phyloP scores from a whole-genome alignment of 2,329 filamentous ascomycete genomes.

The Esteya vermicola region DNA sequence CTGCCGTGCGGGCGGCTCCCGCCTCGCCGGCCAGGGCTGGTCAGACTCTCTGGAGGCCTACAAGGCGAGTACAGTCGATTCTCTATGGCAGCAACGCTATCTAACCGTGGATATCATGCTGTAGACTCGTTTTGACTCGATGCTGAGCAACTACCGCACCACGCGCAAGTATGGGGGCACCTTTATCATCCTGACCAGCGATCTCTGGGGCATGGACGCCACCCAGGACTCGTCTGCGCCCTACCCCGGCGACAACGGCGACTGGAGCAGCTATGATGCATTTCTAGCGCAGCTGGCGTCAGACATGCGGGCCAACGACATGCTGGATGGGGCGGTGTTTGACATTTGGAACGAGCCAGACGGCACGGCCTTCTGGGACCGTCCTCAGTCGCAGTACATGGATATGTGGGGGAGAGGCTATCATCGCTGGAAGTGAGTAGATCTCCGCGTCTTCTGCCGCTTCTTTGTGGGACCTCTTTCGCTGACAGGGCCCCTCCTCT shows the following conservation, averaged over 20 bases:
- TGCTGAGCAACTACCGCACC: constrained; percentile 29
- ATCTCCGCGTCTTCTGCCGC: not conserved
- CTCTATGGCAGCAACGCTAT: too few relatives aligned
- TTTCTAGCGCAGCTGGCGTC: constrained; percentile 24
- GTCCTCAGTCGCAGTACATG: constrained; percentile 23
- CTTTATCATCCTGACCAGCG: constrained; percentile 31
- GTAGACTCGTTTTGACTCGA: constrained; percentile 24
- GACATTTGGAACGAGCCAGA: constrained; percentile 44
- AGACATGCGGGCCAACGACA: constrained; percentile 21
- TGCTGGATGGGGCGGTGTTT: constrained; percentile 22
- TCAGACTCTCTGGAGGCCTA: constrained; percentile 8
- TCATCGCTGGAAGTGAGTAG: not conserved
- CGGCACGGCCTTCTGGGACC: constrained; percentile 19
- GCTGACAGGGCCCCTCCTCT: too few relatives aligned
- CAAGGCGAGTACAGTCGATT: too few relatives aligned
- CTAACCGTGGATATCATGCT: too few relatives aligned
- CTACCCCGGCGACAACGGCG: constrained; percentile 33
- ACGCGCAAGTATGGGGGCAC: constrained; percentile 24
- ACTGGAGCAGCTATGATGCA: constrained; percentile 29
- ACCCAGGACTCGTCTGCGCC: constrained; percentile 19
- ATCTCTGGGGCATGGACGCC: constrained; percentile 33
- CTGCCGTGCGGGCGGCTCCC: constrained; percentile 11
- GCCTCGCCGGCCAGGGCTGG: constrained; percentile 11
- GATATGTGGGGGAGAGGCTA: constrained; percentile 19
- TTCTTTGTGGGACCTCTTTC: not conserved